Conservation (phyloP, 164 flowering plant species). For the Cinnamomum chago region DNA sequence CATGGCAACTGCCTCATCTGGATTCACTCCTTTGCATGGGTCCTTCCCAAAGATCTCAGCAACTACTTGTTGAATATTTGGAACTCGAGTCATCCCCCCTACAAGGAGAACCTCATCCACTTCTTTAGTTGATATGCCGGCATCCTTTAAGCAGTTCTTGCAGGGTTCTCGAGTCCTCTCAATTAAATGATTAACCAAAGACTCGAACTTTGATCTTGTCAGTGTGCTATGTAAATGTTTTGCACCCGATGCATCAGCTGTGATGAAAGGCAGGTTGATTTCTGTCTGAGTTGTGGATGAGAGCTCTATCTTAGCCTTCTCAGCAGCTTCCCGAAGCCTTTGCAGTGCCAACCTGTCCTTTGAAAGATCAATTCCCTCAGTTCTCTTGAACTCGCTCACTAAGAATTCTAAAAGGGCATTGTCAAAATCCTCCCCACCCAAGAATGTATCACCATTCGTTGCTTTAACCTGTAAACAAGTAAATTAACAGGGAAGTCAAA, state of each 20-base stretch:
- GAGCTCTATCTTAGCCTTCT: slow-evolving; percentile 64
- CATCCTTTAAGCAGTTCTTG: slow-evolving; percentile 67
- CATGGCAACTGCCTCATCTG: slow-evolving; percentile 78
- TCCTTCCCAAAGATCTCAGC: slow-evolving; percentile 55
- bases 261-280: slow-evolving; percentile 61
- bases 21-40: slow-evolving; percentile 74
- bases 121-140: slow-evolving; percentile 47
- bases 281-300: slow-evolving; percentile 69
- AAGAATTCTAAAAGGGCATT: slow-evolving; percentile 48
- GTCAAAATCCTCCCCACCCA: slow-evolving; percentile 76
- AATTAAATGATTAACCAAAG: slow-evolving; percentile 45
- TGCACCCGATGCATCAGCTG: slow-evolving; percentile 70
- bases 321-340: slow-evolving; percentile 71
- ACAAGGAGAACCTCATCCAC: slow-evolving; percentile 75
- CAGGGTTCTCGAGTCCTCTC: slow-evolving; percentile 59
- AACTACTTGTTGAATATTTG: slow-evolving; percentile 66
- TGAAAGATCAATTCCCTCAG: slow-evolving; percentile 51
- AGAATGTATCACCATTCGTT: slow-evolving; percentile 66
- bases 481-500: neutral
- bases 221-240: slow-evolving; percentile 60
- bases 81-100: slow-evolving; percentile 79
- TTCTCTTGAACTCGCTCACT: slow-evolving; percentile 51
- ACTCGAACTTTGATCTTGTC: slow-evolving; percentile 66
- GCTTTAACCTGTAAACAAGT: slow-evolving; percentile 53
- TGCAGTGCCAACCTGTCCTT: slow-evolving; percentile 60